Conservation (phyloP, 73 alveolate species). For the Paramecium bursaria region DNA sequence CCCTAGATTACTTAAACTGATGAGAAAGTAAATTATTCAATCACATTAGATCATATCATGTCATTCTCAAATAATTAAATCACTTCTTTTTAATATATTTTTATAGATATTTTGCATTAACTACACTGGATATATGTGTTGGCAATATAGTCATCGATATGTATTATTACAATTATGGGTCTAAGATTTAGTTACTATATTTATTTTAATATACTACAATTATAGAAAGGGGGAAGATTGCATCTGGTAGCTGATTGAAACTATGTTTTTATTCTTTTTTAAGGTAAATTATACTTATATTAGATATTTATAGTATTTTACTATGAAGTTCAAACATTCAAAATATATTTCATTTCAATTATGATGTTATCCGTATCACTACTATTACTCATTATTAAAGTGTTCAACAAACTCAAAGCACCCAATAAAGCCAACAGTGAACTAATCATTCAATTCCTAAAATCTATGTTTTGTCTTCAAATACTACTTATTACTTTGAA, state of each 20-base stretch:
- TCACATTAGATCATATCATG: slow-evolving; percentile 28
- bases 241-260: slow-evolving; percentile 53
- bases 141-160: slow-evolving; percentile 59
- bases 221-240: slow-evolving; percentile 62
- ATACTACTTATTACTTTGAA: slow-evolving; percentile 16
- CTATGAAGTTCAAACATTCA: slow-evolving; percentile 33
- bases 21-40: slow-evolving; percentile 23
- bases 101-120: slow-evolving; percentile 4
- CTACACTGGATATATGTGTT: slow-evolving; percentile 46
- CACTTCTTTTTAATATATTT: slow-evolving; percentile 25
- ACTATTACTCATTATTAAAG: slow-evolving; percentile 13
- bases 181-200: slow-evolving; percentile 45
- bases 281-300: neutral
- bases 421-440: slow-evolving; percentile 29
- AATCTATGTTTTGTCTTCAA: slow-evolving; percentile 47
- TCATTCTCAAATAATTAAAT: slow-evolving; percentile 46
- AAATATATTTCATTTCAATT: slow-evolving; percentile 33
- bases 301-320: slow-evolving; percentile 50
- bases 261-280: slow-evolving; percentile 58
- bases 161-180: slow-evolving; percentile 50
- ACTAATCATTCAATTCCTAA: slow-evolving; percentile 21
- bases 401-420: neutral
- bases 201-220: slow-evolving; percentile 46
- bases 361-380: slow-evolving; percentile 59
- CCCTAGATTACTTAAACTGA: slow-evolving; percentile 13